Evolutionary conservation across 176 grass and related monocot species (phyloP), one percentile per base, ranked within the genome.

Genomic region (Ampelocalamus luodianensis): DNA sequence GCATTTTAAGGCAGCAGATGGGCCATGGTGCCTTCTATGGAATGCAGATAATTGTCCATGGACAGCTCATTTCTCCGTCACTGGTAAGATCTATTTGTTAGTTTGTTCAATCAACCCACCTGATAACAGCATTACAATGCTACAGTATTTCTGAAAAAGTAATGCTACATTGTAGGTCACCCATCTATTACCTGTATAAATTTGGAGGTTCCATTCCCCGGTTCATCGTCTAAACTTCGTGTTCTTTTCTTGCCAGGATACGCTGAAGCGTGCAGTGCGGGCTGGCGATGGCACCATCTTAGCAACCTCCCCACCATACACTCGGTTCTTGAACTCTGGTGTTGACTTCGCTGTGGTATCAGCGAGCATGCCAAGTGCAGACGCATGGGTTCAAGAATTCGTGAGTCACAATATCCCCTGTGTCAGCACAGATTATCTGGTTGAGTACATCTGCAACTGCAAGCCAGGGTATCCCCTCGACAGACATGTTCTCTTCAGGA

Each of bases 261-360:
- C 89, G 18, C 55, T 95, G 58, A 98, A 95, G 87, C 87, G 96
- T 22, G 96, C 87, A 1, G 91, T 95, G 54, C 90, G 86, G 67
- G 83, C 96, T 1, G 96, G 96, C 3, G 93, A 98, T 48, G 96
- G 93, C 63, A 86, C 74, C 71, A 85, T 98, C 79, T 72, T 98
- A 59, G 96, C 96, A 50, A 95, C 96, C 68, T 93, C 91, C 10
- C 96, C 96, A 6, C 96, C 96, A 4, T 98, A 95, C 59, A 90
- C 89, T 40, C 80, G 89, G 40, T 90, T 98, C 65, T 37, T 98
- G 22, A 87, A 90, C 56, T 76, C 89, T 10, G 71, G 87, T 14
- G 69, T 98, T 14, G 88, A 98, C 50, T 98, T 90, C 8, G 91
- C 93, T 8, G 85, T 98, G 0, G 74, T 98, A 59, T 89, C 92